phyloP scores from a whole-genome alignment of 371 early-diverging fungal genomes.

The Rhizopus sp. region DNA sequence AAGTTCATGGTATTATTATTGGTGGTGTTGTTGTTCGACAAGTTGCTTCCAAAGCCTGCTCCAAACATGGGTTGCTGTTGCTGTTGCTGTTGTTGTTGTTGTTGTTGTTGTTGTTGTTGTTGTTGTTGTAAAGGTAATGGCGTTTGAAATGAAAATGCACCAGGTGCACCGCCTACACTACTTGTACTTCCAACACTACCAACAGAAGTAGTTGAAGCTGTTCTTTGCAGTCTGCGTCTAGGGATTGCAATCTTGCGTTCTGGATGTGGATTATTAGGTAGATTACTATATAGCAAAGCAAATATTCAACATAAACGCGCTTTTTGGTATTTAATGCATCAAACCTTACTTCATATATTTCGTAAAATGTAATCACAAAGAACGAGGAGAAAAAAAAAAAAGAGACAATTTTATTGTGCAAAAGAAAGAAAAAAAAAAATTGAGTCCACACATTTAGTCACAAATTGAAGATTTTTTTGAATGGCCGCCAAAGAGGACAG shows the following conservation, averaged over 20 bases:
- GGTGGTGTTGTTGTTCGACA: background rate
- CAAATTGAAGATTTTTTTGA: constrained; percentile 7
- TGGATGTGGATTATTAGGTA: constrained; percentile 1
- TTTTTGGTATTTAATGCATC: background rate
- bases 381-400: no score
- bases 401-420: background rate
- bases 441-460: constrained; percentile 3
- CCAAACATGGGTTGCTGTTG: background rate
- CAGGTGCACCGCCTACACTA: background rate
- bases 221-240: constrained; percentile 21
- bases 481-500: no score
- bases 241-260: constrained; percentile 21
- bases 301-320: background rate
- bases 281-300: background rate
- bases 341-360: constrained; percentile 1
- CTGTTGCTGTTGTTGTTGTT: background rate
- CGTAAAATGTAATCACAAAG: background rate
- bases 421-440: background rate
- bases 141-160: background rate
- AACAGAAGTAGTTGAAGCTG: constrained; percentile 15
- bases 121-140: background rate
- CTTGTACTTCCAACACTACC: constrained; percentile 15
- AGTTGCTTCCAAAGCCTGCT: constrained; percentile 1
- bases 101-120: constrained; percentile 2
- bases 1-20: background rate